Evolutionary conservation across 345 rosid species (phyloP).

Genomic region (Cochlearia excelsa): DNA sequence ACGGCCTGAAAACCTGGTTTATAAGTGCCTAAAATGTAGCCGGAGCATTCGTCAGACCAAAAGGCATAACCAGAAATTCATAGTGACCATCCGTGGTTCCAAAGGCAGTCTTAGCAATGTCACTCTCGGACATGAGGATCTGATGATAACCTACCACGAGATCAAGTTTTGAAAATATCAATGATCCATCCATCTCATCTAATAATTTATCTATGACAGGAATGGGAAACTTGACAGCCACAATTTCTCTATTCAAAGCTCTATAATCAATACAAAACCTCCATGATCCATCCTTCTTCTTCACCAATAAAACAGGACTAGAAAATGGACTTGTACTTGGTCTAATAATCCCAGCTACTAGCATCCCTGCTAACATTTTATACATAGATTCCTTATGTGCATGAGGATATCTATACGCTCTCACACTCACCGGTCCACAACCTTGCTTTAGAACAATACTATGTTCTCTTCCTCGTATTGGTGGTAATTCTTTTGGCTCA

Average conservation of each 20-base stretch:
- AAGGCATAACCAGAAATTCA: neutral
- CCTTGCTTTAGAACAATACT: no score
- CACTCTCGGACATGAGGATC: neutral
- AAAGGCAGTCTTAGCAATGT: neutral
- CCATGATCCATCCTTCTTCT: neutral
- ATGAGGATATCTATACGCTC: neutral
- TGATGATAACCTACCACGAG: neutral
- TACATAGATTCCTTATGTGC: neutral
- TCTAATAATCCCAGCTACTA: neutral
- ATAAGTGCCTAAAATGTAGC: neutral
- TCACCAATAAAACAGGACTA: neutral
- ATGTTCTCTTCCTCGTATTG: no score
- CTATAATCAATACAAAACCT: neutral
- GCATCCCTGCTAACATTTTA: neutral
- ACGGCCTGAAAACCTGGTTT: neutral
- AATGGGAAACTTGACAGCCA: neutral
- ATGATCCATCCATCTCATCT: neutral
- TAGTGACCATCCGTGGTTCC: neutral
- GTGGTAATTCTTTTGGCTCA: no score
- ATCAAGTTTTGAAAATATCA: neutral
- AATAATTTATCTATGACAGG: neutral
- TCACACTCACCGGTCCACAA: no score
- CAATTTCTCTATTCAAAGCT: neutral
- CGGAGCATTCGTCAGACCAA: neutral
- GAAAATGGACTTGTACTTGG: neutral